These are phyloP conservation scores for Arxiozyma telluris DNA, from an alignment of 1,139 yeast genomes.

Conservation along the genomic window DNA sequence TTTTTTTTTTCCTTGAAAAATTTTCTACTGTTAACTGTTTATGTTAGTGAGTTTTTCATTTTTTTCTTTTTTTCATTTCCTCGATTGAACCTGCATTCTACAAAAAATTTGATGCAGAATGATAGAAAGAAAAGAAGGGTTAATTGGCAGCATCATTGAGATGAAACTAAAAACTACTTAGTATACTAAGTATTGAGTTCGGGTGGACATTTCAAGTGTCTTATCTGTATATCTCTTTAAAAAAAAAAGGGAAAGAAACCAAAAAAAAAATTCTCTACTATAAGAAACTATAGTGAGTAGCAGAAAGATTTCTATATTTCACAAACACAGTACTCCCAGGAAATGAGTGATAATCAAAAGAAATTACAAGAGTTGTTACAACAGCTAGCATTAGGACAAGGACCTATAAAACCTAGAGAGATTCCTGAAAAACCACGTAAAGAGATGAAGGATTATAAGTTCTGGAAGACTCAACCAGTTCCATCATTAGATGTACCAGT, in stretches of 20 bases:
- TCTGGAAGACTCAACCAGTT: slow-evolving; percentile 98
- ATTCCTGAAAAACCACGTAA: slow-evolving; percentile 39
- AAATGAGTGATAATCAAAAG: slow-evolving; percentile 8
- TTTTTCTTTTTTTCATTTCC: neutral
- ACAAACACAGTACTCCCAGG: neutral
- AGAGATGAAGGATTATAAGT: slow-evolving; percentile 83
- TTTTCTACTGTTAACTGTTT: neutral
- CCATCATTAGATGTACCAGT: slow-evolving; percentile 61
- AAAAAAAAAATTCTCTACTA: neutral
- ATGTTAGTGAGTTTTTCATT: neutral
- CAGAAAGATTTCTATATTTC: neutral
- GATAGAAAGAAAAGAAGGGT: neutral
- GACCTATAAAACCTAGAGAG: slow-evolving; percentile 37
- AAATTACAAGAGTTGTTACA: slow-evolving; percentile 33
- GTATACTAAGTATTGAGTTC: too few species aligned
- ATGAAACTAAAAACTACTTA: too few species aligned
- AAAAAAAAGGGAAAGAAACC: neutral
- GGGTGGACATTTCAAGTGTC: neutral
- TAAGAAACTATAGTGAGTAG: neutral
- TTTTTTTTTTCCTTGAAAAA: slow-evolving; percentile 1
- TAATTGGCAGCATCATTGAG: too few species aligned
- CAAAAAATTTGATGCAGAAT: neutral
- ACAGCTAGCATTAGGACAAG: slow-evolving; percentile 33
- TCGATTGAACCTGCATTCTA: neutral
- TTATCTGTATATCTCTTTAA: neutral